A percentile compares a stretch with the other conserved stretches of the same genome.
Evolutionary conservation across 192 early-diverging fungal species (phyloP).

Genomic region (Umbelopsis sp.): DNA sequence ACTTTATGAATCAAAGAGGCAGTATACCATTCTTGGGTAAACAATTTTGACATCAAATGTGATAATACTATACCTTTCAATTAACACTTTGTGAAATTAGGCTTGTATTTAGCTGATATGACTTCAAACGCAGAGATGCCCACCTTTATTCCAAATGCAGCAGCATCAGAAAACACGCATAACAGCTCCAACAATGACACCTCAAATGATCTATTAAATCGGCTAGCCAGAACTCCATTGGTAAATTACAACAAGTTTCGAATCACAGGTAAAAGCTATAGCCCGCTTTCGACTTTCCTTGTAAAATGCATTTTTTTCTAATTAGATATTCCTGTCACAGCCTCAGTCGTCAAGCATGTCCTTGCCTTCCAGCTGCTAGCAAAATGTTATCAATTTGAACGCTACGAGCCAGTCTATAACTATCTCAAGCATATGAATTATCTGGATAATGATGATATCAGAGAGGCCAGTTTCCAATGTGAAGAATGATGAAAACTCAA

Average conservation of each 20-base stretch:
- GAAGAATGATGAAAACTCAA: slow-evolving; percentile 24
- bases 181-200: background rate
- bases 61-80: background rate
- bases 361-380: slow-evolving; percentile 56
- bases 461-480: slow-evolving; percentile 33
- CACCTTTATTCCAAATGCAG: slow-evolving; percentile 41
- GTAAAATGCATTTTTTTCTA: background rate
- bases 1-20: slow-evolving; percentile 35
- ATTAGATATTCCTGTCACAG: slow-evolving; percentile 13
- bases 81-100: slow-evolving; percentile 24
- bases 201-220: slow-evolving; percentile 1
- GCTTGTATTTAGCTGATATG: slow-evolving; percentile 61
- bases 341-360: slow-evolving; percentile 55
- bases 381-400: slow-evolving; percentile 48
- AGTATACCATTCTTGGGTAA: slow-evolving; percentile 66
- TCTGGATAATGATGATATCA: slow-evolving; percentile 33
- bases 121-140: slow-evolving; percentile 61
- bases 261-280: slow-evolving; percentile 46
- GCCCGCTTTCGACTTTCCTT: background rate
- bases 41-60: background rate
- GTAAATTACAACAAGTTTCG: slow-evolving; percentile 64
- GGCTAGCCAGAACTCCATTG: slow-evolving; percentile 29
- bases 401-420: slow-evolving; percentile 41
- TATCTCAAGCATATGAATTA: slow-evolving; percentile 29
- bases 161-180: background rate